phyloP scores from a whole-genome alignment of 2,329 filamentous ascomycete species.

The Alternaria viburni region DNA sequence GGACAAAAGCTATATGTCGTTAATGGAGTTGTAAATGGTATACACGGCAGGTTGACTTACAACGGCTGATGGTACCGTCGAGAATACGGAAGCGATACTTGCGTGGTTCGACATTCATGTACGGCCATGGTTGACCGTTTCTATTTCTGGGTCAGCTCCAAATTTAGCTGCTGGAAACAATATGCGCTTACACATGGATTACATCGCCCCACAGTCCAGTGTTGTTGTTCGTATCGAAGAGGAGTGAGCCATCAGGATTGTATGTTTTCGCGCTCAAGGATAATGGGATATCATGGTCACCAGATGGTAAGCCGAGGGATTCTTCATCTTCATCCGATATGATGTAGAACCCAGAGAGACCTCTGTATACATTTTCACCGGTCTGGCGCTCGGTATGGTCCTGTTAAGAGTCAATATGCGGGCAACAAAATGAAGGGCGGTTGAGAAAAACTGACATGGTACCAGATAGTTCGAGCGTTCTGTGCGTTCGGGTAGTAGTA shows the following conservation, averaged over 20 bases:
- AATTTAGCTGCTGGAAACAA: too few relatives aligned
- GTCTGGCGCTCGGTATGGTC: constrained; percentile 54
- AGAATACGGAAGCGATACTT: constrained; percentile 65
- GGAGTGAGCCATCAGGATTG: constrained; percentile 57
- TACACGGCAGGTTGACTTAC: too few relatives aligned
- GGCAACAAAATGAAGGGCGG: constrained; percentile 9
- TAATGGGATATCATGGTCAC: constrained; percentile 62
- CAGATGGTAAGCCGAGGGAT: constrained; percentile 57
- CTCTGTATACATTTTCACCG: constrained; percentile 62
- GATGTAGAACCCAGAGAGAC: constrained; percentile 64
- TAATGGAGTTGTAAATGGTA: background rate
- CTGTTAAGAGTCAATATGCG: constrained; percentile 15
- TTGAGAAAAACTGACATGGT: constrained; percentile 53
- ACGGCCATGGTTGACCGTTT: constrained; percentile 66
- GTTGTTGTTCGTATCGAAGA: constrained; percentile 54
- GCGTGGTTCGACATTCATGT: constrained; percentile 61
- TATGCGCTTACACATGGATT: constrained; percentile 55
- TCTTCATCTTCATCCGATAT: constrained; percentile 59
- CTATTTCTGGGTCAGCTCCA: constrained; percentile 12
- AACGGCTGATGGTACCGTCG: constrained; percentile 47
- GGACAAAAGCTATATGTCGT: constrained; percentile 50
- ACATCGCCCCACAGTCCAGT: constrained; percentile 63
- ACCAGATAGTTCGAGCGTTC: constrained; percentile 63
- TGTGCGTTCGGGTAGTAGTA: constrained; percentile 68
- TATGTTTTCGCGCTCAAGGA: constrained; percentile 60